phyloP scores from a whole-genome alignment of 2,329 filamentous ascomycete genomes.

The Fusarium verrucosum region DNA sequence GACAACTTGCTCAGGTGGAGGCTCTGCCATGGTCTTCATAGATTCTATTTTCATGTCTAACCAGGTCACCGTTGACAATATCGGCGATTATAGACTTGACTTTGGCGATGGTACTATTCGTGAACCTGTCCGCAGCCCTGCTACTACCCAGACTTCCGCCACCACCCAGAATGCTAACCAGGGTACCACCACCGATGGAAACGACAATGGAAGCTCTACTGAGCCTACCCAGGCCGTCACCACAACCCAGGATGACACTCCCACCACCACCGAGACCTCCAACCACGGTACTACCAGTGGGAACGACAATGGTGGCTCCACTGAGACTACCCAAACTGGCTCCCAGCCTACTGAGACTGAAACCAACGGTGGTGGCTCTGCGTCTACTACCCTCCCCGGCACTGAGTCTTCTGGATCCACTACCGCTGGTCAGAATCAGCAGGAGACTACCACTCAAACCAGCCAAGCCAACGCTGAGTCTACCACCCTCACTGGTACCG shows the following conservation, averaged over 20 bases:
- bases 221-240: no score
- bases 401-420: no score
- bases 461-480: no score
- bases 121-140: background rate
- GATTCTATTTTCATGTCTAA: slow-evolving; percentile 38
- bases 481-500: background rate
- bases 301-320: no score
- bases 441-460: no score
- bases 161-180: background rate
- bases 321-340: no score
- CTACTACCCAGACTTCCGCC: background rate
- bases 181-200: background rate
- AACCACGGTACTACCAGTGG: no score
- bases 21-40: slow-evolving; percentile 6
- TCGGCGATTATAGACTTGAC: slow-evolving; percentile 17
- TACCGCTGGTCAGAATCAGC: no score
- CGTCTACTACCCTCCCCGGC: no score
- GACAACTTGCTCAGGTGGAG: slow-evolving; percentile 14
- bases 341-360: background rate
- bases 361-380: background rate
- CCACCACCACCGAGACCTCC: no score
- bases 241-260: no score
- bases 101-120: slow-evolving; percentile 26
- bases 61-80: slow-evolving; percentile 34
- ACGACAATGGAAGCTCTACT: background rate